These are phyloP conservation scores for Alternaria conjuncta DNA, from an alignment of 2,329 filamentous ascomycete genomes.

Conservation along the genomic window DNA sequence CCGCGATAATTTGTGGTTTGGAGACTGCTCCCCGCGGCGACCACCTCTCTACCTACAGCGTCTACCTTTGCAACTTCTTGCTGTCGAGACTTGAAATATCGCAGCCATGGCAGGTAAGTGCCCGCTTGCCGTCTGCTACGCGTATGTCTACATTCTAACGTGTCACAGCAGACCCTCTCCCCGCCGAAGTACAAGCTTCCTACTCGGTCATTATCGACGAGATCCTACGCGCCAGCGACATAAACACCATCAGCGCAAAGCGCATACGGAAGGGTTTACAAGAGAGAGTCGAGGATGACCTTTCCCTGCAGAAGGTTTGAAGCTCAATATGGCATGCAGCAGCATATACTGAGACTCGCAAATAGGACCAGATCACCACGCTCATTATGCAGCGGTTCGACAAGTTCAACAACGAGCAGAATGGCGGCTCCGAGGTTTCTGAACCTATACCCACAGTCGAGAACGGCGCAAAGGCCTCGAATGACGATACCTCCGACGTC, in stretches of 20 bases:
- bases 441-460: slow-evolving; percentile 50
- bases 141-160: slow-evolving; percentile 16
- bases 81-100: slow-evolving; percentile 4
- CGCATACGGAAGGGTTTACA: slow-evolving; percentile 69
- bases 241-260: slow-evolving; percentile 70
- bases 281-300: slow-evolving; percentile 65
- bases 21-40: background rate
- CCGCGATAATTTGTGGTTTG: background rate
- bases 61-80: background rate
- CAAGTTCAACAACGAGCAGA: slow-evolving; percentile 50
- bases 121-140: slow-evolving; percentile 1
- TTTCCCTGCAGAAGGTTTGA: slow-evolving; percentile 66
- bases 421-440: slow-evolving; percentile 39
- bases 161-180: slow-evolving; percentile 43
- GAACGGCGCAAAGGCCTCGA: slow-evolving; percentile 35
- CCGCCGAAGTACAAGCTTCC: slow-evolving; percentile 55
- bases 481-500: slow-evolving; percentile 34
- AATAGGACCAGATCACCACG: slow-evolving; percentile 52
- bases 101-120: slow-evolving; percentile 42
- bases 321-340: background rate
- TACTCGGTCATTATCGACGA: slow-evolving; percentile 68
- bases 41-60: background rate
- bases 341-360: slow-evolving; percentile 19
- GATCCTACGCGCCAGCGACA: slow-evolving; percentile 65
- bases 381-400: slow-evolving; percentile 60